A percentile compares a stretch with the other conserved stretches of the same genome.
phyloP scores from a whole-genome alignment of 2,329 filamentous ascomycete genomes.

The Colletotrichum sp. region DNA sequence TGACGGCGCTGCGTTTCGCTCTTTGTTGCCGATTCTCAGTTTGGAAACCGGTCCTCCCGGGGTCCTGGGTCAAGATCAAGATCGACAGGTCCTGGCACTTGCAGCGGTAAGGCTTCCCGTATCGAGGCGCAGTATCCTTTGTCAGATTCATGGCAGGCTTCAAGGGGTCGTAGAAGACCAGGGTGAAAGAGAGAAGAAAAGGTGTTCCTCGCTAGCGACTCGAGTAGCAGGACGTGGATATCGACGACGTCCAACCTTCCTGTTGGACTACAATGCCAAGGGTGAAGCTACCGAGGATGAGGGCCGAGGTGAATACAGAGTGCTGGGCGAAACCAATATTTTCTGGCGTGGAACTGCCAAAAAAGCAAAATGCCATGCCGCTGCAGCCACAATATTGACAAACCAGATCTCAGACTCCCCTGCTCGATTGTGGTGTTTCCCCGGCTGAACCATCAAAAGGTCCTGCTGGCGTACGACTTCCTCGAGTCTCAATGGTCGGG shows the following conservation, averaged over 20 bases:
- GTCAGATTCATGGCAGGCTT: background rate
- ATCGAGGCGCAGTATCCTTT: conserved; percentile 10
- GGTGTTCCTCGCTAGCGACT: background rate
- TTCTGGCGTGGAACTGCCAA: background rate
- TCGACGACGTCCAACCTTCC: background rate
- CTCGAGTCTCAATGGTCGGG: too few relatives aligned
- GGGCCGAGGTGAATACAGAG: background rate
- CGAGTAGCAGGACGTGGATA: background rate
- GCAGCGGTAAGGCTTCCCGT: background rate
- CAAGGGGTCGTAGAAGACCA: background rate
- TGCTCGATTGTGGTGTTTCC: background rate
- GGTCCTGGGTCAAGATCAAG: background rate
- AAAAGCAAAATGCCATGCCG: background rate
- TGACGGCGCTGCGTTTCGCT: background rate
- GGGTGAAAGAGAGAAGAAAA: background rate
- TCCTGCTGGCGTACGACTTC: background rate
- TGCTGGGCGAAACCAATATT: background rate
- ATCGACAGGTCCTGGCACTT: background rate
- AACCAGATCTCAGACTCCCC: background rate
- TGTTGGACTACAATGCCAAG: background rate
- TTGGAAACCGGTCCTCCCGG: background rate
- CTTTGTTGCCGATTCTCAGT: conserved; percentile 4
- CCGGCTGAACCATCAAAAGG: background rate
- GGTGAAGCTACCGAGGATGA: background rate
- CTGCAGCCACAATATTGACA: conserved; percentile 2